Evolutionary conservation across 176 grass and related monocot genomes (phyloP), one percentile per base, ranked within the genome.

Genomic region (Chrysopogon serrulatus): DNA sequence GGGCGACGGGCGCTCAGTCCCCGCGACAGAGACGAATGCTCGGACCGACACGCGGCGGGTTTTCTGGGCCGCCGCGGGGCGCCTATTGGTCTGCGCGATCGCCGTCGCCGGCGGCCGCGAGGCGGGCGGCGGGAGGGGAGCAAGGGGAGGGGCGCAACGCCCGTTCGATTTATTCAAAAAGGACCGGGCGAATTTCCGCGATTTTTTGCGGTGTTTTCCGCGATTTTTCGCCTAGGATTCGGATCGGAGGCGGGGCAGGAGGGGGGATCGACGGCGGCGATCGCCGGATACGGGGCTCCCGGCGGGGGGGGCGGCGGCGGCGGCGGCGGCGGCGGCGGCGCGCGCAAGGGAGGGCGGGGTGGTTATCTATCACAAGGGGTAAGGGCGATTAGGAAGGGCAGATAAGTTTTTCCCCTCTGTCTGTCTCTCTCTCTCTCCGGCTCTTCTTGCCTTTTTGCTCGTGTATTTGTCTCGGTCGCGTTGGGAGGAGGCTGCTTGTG

Each of bases 81-180:
- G 57, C 16, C 36, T 83, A 79, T 65, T 6, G n/a, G 41, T 34
- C 18, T 32, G 65, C 59, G 77, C 44, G 84, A 89, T 81, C 71
- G 70, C 65, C 77, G 79, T 81, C 82, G 59, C 65, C 90, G 82
- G 51, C 74, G 80, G 39, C 80, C 48, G 44, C 62, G 65, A 43
- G 71, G 77, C 61, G 39, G 5, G 83, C 69, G 68, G 64, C 64
- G 82, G 53, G 24, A 27, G 34, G 83, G 80, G 71, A 21, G 79
- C 63, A 4, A 6, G 63, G 14, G 89, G 47, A 70, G 89, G 88
- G 80, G 24, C 44, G 7, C 70, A 42, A 65, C 73, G 24, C 65
- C 88, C 79, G 88, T 90, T 56, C 67, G 84, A 86, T 86, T 90
- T 73, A 86, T 82, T 90, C 64, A 68, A 89, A 88, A 75, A 34